These are phyloP conservation scores for Gonapodya prolifera DNA, from an alignment of 192 early-diverging fungal genomes.

Conservation along the genomic window DNA sequence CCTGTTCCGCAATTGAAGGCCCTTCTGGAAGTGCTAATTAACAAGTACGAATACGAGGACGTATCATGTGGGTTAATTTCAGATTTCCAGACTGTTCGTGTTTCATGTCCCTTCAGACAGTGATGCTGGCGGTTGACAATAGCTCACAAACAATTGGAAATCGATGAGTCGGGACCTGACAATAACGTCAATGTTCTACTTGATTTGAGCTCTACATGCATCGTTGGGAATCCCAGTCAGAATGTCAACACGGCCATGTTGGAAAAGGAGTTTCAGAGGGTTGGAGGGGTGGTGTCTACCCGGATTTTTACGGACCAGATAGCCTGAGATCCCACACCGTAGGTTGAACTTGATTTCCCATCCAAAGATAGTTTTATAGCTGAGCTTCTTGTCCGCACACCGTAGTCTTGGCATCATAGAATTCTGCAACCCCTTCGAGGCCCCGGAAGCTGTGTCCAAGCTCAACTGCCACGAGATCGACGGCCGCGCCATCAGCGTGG, in stretches of 20 bases:
- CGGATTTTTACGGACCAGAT: conserved; percentile 67
- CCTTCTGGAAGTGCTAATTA: too few species aligned
- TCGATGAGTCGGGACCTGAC: too few species aligned
- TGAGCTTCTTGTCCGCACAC: background rate
- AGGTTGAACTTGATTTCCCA: background rate
- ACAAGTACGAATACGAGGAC: too few species aligned
- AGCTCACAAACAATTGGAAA: too few species aligned
- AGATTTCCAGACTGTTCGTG: too few species aligned
- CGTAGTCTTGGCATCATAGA: conserved; percentile 79
- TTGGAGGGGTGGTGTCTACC: conserved; percentile 56
- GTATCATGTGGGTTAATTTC: too few species aligned
- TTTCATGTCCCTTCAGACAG: too few species aligned
- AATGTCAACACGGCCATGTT: conserved; percentile 54
- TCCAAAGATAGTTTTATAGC: too few species aligned
- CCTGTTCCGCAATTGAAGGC: too few species aligned
- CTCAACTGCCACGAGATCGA: conserved; percentile 61
- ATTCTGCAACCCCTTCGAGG: conserved; percentile 44
- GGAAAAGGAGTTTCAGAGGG: conserved; percentile 41
- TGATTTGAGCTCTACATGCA: too few species aligned
- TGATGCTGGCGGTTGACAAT: too few species aligned
- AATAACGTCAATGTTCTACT: too few species aligned
- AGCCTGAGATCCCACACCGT: conserved; percentile 62
- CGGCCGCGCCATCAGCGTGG: conserved; percentile 69
- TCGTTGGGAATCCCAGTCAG: conserved; percentile 63
- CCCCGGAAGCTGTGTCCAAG: conserved; percentile 53